Percentiles rank a stretch among this genome's conserved stretches.
These are phyloP conservation scores for Eucalyptus cladocalyx DNA, from an alignment of 345 rosid species.

Conservation along the genomic window DNA sequence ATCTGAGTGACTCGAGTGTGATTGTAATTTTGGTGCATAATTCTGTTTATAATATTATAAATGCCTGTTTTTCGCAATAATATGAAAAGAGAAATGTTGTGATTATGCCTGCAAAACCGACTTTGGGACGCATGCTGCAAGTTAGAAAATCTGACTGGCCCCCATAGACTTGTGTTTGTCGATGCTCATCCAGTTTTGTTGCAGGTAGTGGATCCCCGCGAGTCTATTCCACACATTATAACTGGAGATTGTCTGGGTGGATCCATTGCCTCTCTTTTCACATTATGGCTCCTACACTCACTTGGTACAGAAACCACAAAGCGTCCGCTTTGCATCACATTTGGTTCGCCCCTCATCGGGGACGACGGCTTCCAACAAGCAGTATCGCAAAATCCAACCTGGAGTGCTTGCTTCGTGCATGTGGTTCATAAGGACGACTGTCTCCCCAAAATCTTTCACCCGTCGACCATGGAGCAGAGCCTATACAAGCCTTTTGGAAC, in stretches of 20 bases:
- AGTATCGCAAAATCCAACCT: slow-evolving; percentile 7
- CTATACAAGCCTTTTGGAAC: slow-evolving; percentile 45
- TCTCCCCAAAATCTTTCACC: slow-evolving; percentile 7
- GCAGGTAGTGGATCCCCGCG: no score
- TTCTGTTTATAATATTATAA: not conserved
- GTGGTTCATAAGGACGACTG: slow-evolving; percentile 23
- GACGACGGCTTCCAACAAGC: slow-evolving; percentile 19
- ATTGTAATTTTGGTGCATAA: not conserved
- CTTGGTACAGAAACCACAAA: not conserved
- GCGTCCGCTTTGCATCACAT: slow-evolving; percentile 60
- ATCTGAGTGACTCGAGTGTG: not conserved
- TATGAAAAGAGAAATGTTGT: no score
- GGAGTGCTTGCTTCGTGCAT: slow-evolving; percentile 51
- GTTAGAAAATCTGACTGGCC: no score
- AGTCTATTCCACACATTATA: slow-evolving; percentile 13
- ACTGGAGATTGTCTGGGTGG: slow-evolving; percentile 62
- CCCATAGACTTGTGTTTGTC: no score
- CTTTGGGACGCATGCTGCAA: no score
- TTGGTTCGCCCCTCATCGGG: slow-evolving; percentile 54
- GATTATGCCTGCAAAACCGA: no score
- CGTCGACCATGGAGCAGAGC: not conserved
- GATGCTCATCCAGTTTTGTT: no score
- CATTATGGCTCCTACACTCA: slow-evolving; percentile 41
- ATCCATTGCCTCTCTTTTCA: slow-evolving; percentile 58
- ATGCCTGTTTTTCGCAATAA: no score